These are phyloP conservation scores for Enteropsectra breve DNA, from an alignment of 371 early-diverging fungal genomes.

Conservation along the genomic window DNA sequence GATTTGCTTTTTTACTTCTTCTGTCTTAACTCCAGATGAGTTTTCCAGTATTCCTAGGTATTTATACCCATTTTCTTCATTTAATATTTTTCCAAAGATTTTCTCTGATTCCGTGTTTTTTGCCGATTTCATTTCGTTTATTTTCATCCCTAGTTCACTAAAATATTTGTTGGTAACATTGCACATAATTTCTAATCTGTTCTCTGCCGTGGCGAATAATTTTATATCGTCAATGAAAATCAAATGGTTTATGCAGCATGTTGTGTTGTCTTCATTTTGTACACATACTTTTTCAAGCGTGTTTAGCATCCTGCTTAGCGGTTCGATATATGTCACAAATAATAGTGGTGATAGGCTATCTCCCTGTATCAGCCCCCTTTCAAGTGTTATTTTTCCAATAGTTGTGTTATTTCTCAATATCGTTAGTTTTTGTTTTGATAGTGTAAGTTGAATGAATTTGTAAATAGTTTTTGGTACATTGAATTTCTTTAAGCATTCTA, in stretches of 20 bases:
- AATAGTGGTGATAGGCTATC: constrained; percentile 18
- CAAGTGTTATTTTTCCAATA: constrained; percentile 6
- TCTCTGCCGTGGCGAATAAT: background rate
- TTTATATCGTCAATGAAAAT: constrained; percentile 6
- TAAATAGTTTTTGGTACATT: background rate
- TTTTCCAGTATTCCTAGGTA: constrained; percentile 10
- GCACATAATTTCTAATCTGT: background rate
- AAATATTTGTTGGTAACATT: background rate
- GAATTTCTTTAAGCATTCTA: background rate
- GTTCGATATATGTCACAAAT: constrained; percentile 27
- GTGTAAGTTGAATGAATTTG: background rate
- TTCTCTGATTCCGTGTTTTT: background rate
- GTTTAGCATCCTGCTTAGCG: constrained; percentile 18
- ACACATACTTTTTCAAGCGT: background rate
- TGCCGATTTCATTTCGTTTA: background rate
- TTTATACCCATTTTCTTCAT: background rate
- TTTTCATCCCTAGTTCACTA: background rate
- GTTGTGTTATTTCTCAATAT: background rate
- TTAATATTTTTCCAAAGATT: background rate
- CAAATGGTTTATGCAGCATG: constrained; percentile 3
- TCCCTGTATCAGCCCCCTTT: constrained; percentile 21
- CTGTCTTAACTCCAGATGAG: background rate
- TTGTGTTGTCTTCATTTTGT: background rate
- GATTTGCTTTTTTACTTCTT: background rate
- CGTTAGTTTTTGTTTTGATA: no score